Evolutionary conservation across 202 grass and related monocot species (phyloP).

Genomic region (Zizania palustris): DNA sequence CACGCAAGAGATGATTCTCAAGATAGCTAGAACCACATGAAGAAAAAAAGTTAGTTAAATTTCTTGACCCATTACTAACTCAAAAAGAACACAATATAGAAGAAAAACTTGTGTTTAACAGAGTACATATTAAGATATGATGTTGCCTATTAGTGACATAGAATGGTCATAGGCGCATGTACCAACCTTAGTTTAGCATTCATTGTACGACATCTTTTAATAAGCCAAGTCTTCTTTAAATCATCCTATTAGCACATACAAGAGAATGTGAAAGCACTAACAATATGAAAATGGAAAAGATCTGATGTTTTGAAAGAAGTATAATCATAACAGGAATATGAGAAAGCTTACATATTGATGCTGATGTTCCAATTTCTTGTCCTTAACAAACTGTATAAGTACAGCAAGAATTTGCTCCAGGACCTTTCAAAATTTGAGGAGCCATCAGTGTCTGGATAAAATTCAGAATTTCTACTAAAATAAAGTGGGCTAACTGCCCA

Average conservation of each 20-base stretch:
- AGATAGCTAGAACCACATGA: slow-evolving; percentile 61
- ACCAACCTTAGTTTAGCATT: slow-evolving; percentile 91
- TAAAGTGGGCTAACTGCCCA: not conserved
- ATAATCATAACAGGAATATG: slow-evolving; percentile 8
- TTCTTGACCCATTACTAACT: not conserved
- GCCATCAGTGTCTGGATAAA: slow-evolving; percentile 24
- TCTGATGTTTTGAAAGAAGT: slow-evolving; percentile 1
- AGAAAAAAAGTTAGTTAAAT: not conserved
- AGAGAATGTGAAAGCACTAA: slow-evolving; percentile 4
- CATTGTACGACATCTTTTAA: slow-evolving; percentile 94
- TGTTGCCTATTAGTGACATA: not conserved
- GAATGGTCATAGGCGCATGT: not conserved
- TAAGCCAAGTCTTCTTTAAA: slow-evolving; percentile 92
- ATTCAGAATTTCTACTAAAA: slow-evolving; percentile 22
- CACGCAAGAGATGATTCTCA: slow-evolving; percentile 94
- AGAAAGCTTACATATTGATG: slow-evolving; percentile 79
- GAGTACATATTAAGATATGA: not conserved
- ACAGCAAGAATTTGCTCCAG: slow-evolving; percentile 93
- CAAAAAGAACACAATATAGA: not conserved
- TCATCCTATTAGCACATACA: slow-evolving; percentile 74
- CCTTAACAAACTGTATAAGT: slow-evolving; percentile 92
- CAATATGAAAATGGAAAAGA: slow-evolving; percentile 12
- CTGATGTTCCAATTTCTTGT: slow-evolving; percentile 95
- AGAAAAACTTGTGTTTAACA: not conserved
- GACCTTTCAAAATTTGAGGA: slow-evolving; percentile 53